Base-by-base conservation (phyloP, 225 moss, liverwort and hornwort genomes). In the Pleurozium schreberi region DNA sequence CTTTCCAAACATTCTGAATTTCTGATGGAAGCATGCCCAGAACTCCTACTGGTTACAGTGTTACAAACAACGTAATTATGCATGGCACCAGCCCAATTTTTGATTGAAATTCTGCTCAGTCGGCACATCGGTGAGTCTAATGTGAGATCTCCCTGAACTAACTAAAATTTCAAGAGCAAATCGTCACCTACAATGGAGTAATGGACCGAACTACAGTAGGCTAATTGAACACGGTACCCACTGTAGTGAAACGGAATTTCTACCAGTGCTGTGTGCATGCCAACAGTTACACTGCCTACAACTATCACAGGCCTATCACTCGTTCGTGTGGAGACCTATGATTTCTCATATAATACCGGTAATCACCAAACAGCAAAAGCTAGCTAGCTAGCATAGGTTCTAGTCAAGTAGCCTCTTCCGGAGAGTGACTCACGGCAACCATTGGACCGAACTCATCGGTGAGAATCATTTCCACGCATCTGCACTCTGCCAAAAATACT, bases 401-500 rank as follows among this genome's bases (percentile, higher is more conserved):
- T 47, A 45, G 58, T 63, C 81, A 75, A 64, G n/a, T 42, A 49
- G 67, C 50, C 36, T 47, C 85, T 85, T 75, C 70, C 75, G 20
- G 31, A 52, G 88, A 49, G 19, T 66, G 59, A 31, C 59, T 59
- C 40, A 67, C 84, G 47, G 58, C 64, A 75, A 64, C 88, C 85
- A 74, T 62, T 62, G 75, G 57, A 63, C 55, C 75, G 55, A 67
- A 78, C 26, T 86, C 82, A 87, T 75, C 62, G 84, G 52, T 75
- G 75, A 34, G 55, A 61, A 80, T 92, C 89, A 92, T 82, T 91
- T 92, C 93, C 93, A 92, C 75, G 84, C 91, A 92, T 90, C 93
- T 93, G 92, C 90, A 91, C 58, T 91, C 91, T 91, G 92, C 88
- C 83, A 86, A 89, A 70, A 88, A 63, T 70, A 87, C 81, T 62